Evolutionary conservation across 2,329 filamentous ascomycete species (phyloP), one percentile per base, ranked within the genome.

Genomic region (Diaporthe eres): DNA sequence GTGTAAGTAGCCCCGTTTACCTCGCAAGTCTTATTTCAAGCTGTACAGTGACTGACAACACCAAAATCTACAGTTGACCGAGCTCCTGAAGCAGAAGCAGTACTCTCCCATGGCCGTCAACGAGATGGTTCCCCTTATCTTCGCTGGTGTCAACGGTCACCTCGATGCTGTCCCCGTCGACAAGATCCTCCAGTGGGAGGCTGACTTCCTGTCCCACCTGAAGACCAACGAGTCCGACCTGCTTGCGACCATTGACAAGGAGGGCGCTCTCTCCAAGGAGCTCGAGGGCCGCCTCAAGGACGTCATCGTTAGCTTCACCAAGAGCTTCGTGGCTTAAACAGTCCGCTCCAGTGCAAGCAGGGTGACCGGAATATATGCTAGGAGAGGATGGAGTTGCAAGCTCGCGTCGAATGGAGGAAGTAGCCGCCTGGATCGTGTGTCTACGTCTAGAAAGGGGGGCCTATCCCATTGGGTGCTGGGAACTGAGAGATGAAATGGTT

Each of bases 61-160:
- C 71, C 49, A 44, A 67, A 67, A 39, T 79, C 72, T 85, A 80
- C 81, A 91, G 90, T 90, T 96, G 85, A 98, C 96, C 82, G 96
- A 98, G 92, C 94, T 98, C 81, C 94, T 98, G 84, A 98, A 98
- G 94, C 97, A 99, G 92, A 98, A 98, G 93, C 97, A 99, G 90
- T 99, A 98, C 92, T 93, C 92, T 63, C 97, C 97, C 83, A 98
- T 98, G 96, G 94, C 95, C 82, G 96, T 98, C 85, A 97, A 97
- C 91, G 96, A 99, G 91, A 98, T 98, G 96, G 97, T 99, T 90
- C 97, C 97, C 81, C 93, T 99, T 82, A 98, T 99, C 92, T 99
- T 92, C 89, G 96, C 97, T 81, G 97, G 97, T 97, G 95, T 99
- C 90, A 98, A 98, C 89, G 97, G 97, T 90, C 89, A 91, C 89